Conservation (phyloP, 116 monocot species). For the Zostera marina region DNA sequence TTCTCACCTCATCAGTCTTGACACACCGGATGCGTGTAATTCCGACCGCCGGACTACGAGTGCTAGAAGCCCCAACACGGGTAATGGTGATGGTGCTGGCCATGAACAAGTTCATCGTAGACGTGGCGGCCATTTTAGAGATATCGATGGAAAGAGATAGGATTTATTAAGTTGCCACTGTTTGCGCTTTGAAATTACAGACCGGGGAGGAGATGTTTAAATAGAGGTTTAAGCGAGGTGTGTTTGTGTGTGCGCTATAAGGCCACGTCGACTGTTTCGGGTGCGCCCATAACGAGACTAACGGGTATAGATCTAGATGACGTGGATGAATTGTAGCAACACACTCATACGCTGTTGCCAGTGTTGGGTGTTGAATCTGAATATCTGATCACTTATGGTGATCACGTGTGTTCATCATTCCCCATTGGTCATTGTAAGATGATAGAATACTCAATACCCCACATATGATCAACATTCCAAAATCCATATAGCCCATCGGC, state of each 20-base stretch:
- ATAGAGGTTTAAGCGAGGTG: neutral
- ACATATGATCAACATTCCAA: no score
- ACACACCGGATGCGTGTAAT: neutral
- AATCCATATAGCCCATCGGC: no score
- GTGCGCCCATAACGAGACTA: neutral
- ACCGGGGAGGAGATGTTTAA: neutral
- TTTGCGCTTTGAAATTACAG: neutral
- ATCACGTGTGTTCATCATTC: no score
- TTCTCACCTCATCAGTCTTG: neutral
- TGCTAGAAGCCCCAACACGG: neutral
- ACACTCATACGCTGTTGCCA: no score
- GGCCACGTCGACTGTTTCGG: neutral
- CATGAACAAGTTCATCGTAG: neutral
- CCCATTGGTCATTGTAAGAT: no score
- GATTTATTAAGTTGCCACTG: no score
- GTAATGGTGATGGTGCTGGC: neutral
- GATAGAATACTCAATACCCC: no score
- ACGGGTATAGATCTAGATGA: no score
- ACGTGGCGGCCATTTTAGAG: neutral
- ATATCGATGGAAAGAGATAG: no score
- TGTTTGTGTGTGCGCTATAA: neutral
- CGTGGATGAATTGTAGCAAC: no score
- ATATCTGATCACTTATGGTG: no score
- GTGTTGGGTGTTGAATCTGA: no score
- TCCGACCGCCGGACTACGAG: neutral